Base-by-base conservation (phyloP, 2,329 filamentous ascomycete genomes). In the Fonsecaea nubica region DNA sequence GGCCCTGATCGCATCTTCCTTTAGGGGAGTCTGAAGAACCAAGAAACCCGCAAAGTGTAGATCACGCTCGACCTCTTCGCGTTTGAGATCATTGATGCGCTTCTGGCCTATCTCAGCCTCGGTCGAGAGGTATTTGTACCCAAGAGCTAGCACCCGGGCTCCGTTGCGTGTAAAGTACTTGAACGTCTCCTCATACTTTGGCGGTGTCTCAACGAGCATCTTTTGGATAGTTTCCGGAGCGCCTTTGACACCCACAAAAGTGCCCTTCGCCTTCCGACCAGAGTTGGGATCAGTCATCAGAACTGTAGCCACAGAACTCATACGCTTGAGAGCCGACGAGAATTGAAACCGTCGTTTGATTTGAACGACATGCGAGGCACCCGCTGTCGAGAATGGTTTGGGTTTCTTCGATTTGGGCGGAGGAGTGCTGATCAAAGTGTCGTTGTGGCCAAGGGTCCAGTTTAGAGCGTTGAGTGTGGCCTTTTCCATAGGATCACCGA, bases 401-500 rank as follows among this genome's bases (percentile, higher is more conserved):
- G 77, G 77, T 45, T 78, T 79, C n/a, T 80, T 77, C 9, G 82
- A 77, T 25, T 81, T 77, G 13, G 80, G 76, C 2, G 80, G 76
- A 10, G 83, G 78, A 76, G 91, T 93, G 77, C 88, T 90, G 33
- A 88, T 88, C 15, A 99, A 86, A 36, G 86, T 89, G 75, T 99
- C 94, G 72, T 97, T 95, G 75, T 88, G 90, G 56, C 93, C 93
- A n/a, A 99, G 85, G 64, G 86, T 89, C 95, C 95, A 99, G 62
- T 94, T 93, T 10, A 99, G 88, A 63, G 94, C 93, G 57, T 86
- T 83, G 33, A 99, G 83, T 1, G 95, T 98, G 53, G 95, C 95
- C 80, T 98, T 98, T 77, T 99, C 95, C 95, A 99, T 99, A 1
- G 95, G 95, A 76, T 99, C 95, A 74, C 95, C 95, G 53, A 99